Evolutionary conservation across 345 rosid genomes (phyloP), one percentile per base, ranked within the genome.

Genomic region (Triadica sebifera): DNA sequence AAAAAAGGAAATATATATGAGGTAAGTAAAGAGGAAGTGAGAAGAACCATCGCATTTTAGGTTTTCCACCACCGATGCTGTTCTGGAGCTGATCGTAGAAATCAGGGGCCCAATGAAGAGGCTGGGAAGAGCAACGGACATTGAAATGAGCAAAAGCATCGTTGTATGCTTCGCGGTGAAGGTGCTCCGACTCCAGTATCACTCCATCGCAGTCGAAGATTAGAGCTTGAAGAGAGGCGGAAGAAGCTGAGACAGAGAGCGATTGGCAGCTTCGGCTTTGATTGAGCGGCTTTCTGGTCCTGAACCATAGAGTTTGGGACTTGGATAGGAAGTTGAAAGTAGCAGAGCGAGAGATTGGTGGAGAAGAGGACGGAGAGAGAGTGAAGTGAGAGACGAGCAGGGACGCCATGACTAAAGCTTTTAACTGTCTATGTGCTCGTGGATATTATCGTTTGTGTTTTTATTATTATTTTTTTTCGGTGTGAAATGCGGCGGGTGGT

Each of bases 131-230:
- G 76, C 93, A 86, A 17, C 88, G 84, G 58, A 95, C 98, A 74
- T 85, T 85, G 84, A 95, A 95, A 79, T 91, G 84, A 67, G 90
- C 76, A 75, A 95, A 95, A 52, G 98, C 93, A 39, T 94, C 98
- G 63, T 94, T 94, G 82, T 94, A 94, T 53, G 97, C 98, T 82
- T 92, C 93, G 70, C 97, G 93, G 67, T 94, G 97, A 57, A 94
- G 79, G 81, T 92, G 89, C 84, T 94, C 97, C 0, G 98, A 94
- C 49, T 94, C 98, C 0, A 94, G 84, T 57, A 94, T 94, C 12
- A 92, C 98, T 11, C 98, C 98, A 60, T 92, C 98, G 67, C 98
- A 94, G 77, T 94, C 97, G 69, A 94, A 94, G 19, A 94, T 85
- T 57, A 94, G 87, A 80, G 96, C 97, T 80, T 85, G 69, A 0